A percentile compares a stretch with the other conserved stretches of the same genome.
Evolutionary conservation across 441 rosid genomes (phyloP).

Genomic region (Syzygium malaccense): DNA sequence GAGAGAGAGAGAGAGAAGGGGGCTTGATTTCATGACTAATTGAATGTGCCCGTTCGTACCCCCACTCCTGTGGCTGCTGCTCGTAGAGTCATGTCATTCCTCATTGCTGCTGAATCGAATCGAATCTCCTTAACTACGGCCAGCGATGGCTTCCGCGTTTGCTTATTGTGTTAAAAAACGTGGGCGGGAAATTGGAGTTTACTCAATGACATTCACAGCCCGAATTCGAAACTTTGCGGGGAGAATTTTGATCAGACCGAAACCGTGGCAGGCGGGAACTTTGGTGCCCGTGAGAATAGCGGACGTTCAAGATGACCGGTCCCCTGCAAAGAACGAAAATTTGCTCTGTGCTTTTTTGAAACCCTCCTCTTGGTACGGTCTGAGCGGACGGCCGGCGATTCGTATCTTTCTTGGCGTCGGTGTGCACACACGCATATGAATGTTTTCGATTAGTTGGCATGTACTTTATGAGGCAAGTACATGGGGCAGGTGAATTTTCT

Average conservation of each 20-base stretch:
- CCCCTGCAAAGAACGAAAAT: not conserved
- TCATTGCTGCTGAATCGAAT: not conserved
- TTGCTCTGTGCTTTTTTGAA: not conserved
- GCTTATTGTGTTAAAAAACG: not conserved
- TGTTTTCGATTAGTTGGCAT: not conserved
- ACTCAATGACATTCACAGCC: not conserved
- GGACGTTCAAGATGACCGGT: not conserved
- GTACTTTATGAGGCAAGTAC: not conserved
- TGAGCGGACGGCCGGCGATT: not conserved
- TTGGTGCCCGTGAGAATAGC: not conserved
- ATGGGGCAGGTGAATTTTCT: not conserved
- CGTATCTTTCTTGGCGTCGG: not conserved
- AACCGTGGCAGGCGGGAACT: not conserved
- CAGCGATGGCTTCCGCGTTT: not conserved
- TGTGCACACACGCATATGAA: not conserved
- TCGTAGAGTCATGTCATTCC: not conserved
- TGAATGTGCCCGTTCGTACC: not conserved
- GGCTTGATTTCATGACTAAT: not conserved
- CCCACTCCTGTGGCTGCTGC: not conserved
- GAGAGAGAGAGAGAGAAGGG: not conserved
- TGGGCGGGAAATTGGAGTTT: not conserved
- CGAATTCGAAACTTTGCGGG: not conserved
- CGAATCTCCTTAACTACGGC: not conserved
- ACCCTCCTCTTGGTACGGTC: not conserved
- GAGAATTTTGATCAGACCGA: not conserved